Evolutionary conservation across 257 asterid genomes (phyloP).

Genomic region (Nicotiana noctiflora): DNA sequence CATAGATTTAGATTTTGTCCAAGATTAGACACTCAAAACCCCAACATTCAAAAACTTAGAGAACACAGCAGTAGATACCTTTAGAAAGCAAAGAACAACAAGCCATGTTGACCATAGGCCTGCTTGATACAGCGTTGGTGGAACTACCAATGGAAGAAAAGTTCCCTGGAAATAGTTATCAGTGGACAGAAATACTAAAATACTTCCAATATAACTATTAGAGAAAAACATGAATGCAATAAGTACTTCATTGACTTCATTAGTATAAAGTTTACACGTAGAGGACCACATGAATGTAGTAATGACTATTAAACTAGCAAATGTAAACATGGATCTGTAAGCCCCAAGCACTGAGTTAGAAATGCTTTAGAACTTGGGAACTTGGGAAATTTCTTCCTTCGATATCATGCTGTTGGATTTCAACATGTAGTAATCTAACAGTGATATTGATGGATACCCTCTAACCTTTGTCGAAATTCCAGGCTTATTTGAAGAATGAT

Average conservation of each 20-base stretch:
- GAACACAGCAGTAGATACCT: slow-evolving; percentile 39
- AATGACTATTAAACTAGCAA: neutral
- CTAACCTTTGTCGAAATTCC: neutral
- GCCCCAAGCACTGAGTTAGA: neutral
- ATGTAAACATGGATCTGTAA: neutral
- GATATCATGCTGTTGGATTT: neutral
- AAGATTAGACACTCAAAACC: neutral
- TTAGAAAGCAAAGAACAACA: slow-evolving; percentile 71
- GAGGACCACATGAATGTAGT: neutral
- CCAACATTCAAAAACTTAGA: slow-evolving; percentile 3
- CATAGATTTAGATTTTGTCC: neutral
- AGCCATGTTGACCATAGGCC: slow-evolving; percentile 88
- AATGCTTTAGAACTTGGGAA: neutral
- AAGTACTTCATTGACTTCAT: neutral
- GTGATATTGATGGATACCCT: neutral
- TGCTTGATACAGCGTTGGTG: slow-evolving; percentile 65
- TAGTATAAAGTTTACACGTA: neutral
- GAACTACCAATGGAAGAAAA: slow-evolving; percentile 84
- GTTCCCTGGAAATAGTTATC: slow-evolving; percentile 63
- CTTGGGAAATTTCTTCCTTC: neutral
- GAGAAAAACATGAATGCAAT: neutral
- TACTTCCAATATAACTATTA: neutral
- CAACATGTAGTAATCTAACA: neutral
- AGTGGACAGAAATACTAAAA: slow-evolving; percentile 6
- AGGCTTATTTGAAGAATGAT: no score